Evolutionary conservation across 495 filamentous ascomycete species (phyloP), one percentile per base, ranked within the genome.

Genomic region (Aspergillus ostianus): DNA sequence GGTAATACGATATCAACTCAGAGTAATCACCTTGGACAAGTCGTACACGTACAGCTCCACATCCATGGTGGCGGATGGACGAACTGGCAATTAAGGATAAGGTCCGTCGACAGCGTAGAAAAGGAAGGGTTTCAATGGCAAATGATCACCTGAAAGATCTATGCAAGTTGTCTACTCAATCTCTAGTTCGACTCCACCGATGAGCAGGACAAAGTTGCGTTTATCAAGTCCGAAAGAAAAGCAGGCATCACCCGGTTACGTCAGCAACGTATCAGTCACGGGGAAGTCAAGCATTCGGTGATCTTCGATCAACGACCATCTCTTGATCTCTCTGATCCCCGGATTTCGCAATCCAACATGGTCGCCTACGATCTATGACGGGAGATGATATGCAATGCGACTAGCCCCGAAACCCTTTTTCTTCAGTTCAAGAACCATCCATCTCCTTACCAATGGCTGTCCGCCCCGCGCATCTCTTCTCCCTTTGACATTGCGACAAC

Each of bases 41-140:
- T 98, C 94, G 64, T 98, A 98, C 55, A 97, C 87, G 59, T 96
- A 93, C 50, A 97, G 83, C 67, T 93, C 81, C 44, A 97, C 90
- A 59, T 95, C 90, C 92, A 97, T 97, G 27, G 32, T 65, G 47
- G 57, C 17, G 51, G 45, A 19, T 15, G 49, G 19, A 30, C 49
- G 49, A 29, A 6, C 49, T 17, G 20, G 7, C 2, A 0, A 54
- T 23, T 54, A n/a, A 18, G 10, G 44, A 4, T 26, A 15, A 17
- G 36, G 12, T 41, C 36, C 44, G 32, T 21, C n/a, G 10, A 41
- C 36, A 15, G 36, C 15, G 13, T 8, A 1, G 1, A 12, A 0
- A 41, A 17, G 9, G 5, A 4, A 41, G 6, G 15, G 10, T 26
- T 20, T 54, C 4, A 21, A 59, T 17, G 53, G 2, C 19, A 41